Evolutionary conservation across 176 grass and related monocot species (phyloP).

Genomic region (Hordeum marinum): DNA sequence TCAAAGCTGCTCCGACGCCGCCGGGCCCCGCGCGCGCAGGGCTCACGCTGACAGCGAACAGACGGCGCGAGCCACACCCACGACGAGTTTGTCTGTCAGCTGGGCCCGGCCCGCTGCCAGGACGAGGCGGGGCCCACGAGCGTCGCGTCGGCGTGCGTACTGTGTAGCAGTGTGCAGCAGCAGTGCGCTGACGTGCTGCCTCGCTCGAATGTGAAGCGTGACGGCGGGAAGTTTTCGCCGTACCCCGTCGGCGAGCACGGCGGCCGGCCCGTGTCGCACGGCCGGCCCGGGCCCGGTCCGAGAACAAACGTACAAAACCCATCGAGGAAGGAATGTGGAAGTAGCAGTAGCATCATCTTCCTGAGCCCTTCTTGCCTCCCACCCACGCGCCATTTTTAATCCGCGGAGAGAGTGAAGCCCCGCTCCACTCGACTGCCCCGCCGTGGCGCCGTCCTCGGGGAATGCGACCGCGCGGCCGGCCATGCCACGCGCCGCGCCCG

Average conservation of each 20-base stretch:
- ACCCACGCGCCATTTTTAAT: conserved; percentile 44
- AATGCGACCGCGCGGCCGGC: conserved; percentile 37
- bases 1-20: conserved; percentile 20
- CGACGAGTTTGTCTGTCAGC: not conserved
- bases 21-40: not conserved
- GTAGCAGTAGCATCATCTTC: not conserved
- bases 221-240: not conserved
- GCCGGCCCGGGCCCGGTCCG: not conserved
- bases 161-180: not conserved
- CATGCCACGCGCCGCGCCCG: conserved; percentile 55
- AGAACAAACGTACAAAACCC: not conserved
- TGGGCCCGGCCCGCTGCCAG: not conserved
- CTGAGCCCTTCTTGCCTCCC: not conserved
- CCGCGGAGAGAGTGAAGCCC: not conserved
- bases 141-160: not conserved
- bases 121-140: not conserved
- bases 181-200: not conserved
- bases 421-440: not conserved
- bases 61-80: too few species aligned
- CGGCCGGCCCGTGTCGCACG: not conserved
- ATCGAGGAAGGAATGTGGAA: conserved; percentile 13
- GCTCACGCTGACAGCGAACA: not conserved
- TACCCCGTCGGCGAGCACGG: not conserved
- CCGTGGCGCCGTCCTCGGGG: conserved; percentile 32
- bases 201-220: not conserved